A percentile compares a stretch with the other conserved stretches of the same genome.
Evolutionary conservation across 306 rosid genomes (phyloP).

Genomic region (Cicer judaicum): DNA sequence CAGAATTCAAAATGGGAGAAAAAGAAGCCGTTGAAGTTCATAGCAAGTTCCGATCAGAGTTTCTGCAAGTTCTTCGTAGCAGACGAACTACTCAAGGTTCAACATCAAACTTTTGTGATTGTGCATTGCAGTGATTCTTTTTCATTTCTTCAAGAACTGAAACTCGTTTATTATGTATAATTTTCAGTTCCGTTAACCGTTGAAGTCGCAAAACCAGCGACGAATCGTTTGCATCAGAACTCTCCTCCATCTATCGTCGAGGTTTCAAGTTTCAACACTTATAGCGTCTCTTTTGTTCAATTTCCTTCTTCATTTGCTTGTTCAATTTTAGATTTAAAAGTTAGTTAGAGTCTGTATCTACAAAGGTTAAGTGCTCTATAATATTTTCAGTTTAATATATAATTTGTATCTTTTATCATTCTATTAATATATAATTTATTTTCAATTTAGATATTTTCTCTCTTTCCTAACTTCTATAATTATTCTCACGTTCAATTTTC

Average conservation of each 20-base stretch:
- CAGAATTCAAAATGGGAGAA: constrained; percentile 51
- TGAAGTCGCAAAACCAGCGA: constrained; percentile 61
- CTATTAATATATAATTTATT: no score
- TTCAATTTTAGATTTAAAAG: not conserved
- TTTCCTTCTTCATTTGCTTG: not conserved
- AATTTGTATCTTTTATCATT: no score
- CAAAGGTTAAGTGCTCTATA: no score
- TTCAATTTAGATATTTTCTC: no score
- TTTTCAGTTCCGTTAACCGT: constrained; percentile 67
- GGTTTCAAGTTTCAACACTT: constrained; percentile 49
- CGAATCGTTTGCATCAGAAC: constrained; percentile 58
- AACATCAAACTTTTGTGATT: not conserved
- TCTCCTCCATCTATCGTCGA: constrained; percentile 50
- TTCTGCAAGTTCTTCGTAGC: constrained; percentile 55
- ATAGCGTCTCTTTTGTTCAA: not conserved
- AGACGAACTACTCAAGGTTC: constrained; percentile 61
- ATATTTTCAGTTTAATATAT: no score
- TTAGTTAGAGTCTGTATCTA: no score
- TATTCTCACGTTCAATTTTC: no score
- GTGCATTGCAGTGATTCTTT: not conserved
- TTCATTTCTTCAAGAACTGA: not conserved
- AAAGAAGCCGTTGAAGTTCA: constrained; percentile 38
- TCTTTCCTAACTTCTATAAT: no score
- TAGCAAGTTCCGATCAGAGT: constrained; percentile 60
- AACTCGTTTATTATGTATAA: not conserved